These are phyloP conservation scores for Mortierella sp. DNA, from an alignment of 371 early-diverging fungal genomes.

Conservation along the genomic window DNA sequence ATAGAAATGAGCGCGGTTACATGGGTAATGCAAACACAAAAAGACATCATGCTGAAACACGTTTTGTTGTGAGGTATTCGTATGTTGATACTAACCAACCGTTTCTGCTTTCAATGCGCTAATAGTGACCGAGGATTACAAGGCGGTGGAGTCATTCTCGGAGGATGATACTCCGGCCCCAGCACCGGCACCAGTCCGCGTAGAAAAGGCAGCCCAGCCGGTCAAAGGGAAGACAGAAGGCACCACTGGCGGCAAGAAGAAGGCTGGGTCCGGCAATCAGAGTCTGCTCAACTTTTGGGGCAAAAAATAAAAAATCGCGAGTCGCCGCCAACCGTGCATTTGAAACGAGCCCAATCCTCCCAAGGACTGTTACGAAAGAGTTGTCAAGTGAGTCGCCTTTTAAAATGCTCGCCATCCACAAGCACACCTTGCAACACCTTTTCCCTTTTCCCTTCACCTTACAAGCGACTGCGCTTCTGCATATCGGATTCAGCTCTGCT, in stretches of 20 bases:
- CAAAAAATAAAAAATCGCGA: no score
- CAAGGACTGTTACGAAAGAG: no score
- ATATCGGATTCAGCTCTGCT: no score
- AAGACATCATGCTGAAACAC: neutral
- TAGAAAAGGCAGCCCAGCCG: constrained; percentile 4
- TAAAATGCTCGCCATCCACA: no score
- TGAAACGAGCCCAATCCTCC: no score
- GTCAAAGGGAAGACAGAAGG: neutral
- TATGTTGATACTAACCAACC: neutral
- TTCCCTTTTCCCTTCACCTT: no score
- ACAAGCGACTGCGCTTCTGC: no score
- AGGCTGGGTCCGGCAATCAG: constrained; percentile 45
- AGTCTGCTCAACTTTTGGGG: constrained; percentile 47
- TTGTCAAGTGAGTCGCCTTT: no score
- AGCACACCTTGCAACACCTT: no score
- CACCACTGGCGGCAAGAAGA: constrained; percentile 25
- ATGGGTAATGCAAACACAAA: constrained; percentile 49
- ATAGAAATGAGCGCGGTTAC: constrained; percentile 60
- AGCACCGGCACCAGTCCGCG: constrained; percentile 17
- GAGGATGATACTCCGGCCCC: constrained; percentile 37
- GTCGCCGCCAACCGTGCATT: no score
- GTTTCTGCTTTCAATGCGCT: neutral
- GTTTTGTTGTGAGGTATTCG: neutral
- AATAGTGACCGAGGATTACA: constrained; percentile 46
- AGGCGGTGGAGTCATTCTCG: constrained; percentile 42